A percentile compares a stretch with the other conserved stretches of the same genome.
phyloP scores from a whole-genome alignment of 768 basidiomycete species.

The Termitomyces sp. region DNA sequence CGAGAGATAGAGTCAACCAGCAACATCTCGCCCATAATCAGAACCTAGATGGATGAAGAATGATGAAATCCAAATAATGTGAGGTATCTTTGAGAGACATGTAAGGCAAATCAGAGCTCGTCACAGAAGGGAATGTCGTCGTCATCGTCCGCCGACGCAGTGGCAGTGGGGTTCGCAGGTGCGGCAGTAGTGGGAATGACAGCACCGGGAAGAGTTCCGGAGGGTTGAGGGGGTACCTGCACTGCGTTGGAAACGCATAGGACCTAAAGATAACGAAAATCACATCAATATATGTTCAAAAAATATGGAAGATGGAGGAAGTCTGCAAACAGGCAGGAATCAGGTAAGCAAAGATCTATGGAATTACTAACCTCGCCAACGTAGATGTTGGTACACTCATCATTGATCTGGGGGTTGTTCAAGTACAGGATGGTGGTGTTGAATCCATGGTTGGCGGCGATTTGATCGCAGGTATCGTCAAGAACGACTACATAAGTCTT shows the following conservation, averaged over 20 bases:
- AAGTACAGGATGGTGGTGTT: constrained; percentile 48
- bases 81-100: constrained; percentile 7
- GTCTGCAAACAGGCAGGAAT: no score
- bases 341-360: no score
- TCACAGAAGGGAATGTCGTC: constrained; percentile 51
- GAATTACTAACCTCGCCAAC: constrained; percentile 59
- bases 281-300: neutral
- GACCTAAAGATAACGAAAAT: constrained; percentile 28
- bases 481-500: constrained; percentile 51
- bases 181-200: constrained; percentile 29
- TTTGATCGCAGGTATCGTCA: constrained; percentile 56
- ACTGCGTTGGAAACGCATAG: constrained; percentile 45
- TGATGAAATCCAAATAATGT: constrained; percentile 2
- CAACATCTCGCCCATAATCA: constrained; percentile 6
- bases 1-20: constrained; percentile 18
- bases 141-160: constrained; percentile 23
- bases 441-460: constrained; percentile 36
- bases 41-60: neutral
- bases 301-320: neutral
- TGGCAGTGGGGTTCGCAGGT: constrained; percentile 18
- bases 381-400: constrained; percentile 62
- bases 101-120: constrained; percentile 30
- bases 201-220: constrained; percentile 19
- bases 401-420: constrained; percentile 76
- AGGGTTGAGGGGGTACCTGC: constrained; percentile 39